Evolutionary conservation across 2,329 filamentous ascomycete genomes (phyloP), one percentile per base, ranked within the genome.

Genomic region (Pseudogymnoascus sp.): DNA sequence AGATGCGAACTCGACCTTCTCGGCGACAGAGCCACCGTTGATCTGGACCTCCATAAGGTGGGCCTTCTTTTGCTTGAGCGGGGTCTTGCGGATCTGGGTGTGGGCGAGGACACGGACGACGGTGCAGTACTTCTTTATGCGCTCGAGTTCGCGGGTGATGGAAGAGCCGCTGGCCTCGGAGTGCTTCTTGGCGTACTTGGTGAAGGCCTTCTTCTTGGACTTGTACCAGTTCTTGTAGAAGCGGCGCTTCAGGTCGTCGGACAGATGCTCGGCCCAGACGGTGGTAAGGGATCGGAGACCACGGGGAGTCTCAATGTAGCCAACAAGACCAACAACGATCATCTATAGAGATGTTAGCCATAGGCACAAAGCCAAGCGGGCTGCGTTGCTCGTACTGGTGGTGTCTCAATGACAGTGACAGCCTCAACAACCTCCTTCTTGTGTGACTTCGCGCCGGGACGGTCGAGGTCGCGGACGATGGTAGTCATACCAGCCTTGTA

Each of bases 151-250:
- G 78, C 91, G 90, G 80, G 90, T 92, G 84, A 97, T 89, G 76
- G 91, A 92, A 73, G 90, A 83, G 75, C 91, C 92, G 81, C 80
- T 90, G 84, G 82, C 88, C 85, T 97, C 93, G 69, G 93, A 92
- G 89, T 97, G 91, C 88, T 96, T 93, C 91, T 97, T 99, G 85
- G 94, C 91, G 84, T 99, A 99, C 86, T 96, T 97, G 86, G 94
- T 99, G 86, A 99, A 99, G 68, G 94, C 94, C 93, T 99, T 99
- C 91, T 97, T 97, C 92, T 99, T 99, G 87, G 88, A 92, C 90
- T 96, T 96, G 90, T 99, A 99, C 94, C 94, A 99, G 90, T 99
- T 99, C 92, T 97, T 97, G 91, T 99, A 99, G 91, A 99, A 99
- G 78, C 94, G 91, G 76, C 94, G 91, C 89, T 96, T 96, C 81